Evolutionary conservation across 345 rosid genomes (phyloP).

Genomic region (Zanthoxylum bungeanum): DNA sequence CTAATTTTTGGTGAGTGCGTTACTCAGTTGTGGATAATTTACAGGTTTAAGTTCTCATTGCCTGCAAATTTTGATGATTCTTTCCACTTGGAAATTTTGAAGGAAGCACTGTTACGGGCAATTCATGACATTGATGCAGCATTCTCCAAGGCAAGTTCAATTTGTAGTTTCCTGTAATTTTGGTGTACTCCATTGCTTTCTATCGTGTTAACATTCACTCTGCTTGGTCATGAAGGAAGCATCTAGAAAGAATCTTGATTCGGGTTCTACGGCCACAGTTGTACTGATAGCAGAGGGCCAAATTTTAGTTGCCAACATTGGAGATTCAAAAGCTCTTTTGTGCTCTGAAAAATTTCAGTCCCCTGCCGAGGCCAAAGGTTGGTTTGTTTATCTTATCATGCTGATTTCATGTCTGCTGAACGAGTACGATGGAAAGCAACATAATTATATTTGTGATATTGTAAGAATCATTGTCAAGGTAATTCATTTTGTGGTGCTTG

Average conservation of each 20-base stretch:
- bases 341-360: conserved; percentile 84
- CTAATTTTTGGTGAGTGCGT: neutral
- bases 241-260: conserved; percentile 44
- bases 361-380: conserved; percentile 84
- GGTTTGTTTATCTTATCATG: neutral
- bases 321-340: conserved; percentile 90
- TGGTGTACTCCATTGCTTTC: neutral
- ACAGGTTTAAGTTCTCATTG: conserved; percentile 57
- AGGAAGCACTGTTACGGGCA: conserved; percentile 84
- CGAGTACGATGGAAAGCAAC: neutral
- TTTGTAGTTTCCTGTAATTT: conserved; percentile 2
- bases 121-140: conserved; percentile 82
- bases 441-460: neutral
- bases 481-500: conserved; percentile 14
- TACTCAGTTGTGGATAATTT: conserved; percentile 8
- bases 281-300: conserved; percentile 75
- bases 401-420: conserved; percentile 1
- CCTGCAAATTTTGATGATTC: conserved; percentile 52
- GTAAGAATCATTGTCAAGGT: conserved; percentile 1
- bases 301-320: conserved; percentile 79
- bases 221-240: conserved; percentile 58
- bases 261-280: conserved; percentile 87
- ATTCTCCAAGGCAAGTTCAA: conserved; percentile 66
- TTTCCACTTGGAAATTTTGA: conserved; percentile 74
- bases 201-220: conserved; percentile 15